phyloP scores from a whole-genome alignment of 192 early-diverging fungal genomes.

The Umbelopsis isabellina region DNA sequence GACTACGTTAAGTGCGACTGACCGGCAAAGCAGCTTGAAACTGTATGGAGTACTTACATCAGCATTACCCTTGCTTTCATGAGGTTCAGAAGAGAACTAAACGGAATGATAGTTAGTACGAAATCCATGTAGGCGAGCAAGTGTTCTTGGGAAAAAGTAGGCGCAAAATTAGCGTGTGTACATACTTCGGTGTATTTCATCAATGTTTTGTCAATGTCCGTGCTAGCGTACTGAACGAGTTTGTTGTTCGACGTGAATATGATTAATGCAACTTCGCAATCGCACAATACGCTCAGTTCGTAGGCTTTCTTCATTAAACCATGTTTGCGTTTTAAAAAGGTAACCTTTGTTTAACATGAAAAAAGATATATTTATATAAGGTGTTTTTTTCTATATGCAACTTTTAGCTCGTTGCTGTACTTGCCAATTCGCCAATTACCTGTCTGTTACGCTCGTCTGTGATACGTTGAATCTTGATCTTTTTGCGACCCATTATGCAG shows the following conservation, averaged over 20 bases:
- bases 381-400: background rate
- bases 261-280: conserved; percentile 91
- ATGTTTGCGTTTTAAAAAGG: conserved; percentile 90
- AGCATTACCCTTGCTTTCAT: conserved; percentile 13
- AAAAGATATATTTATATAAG: conserved; percentile 3
- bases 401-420: background rate
- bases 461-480: conserved; percentile 92
- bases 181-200: conserved; percentile 82
- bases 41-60: background rate
- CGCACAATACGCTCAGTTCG: conserved; percentile 91
- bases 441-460: conserved; percentile 90
- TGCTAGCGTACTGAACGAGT: conserved; percentile 85
- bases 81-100: conserved; percentile 12
- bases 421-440: conserved; percentile 50
- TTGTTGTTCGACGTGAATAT: conserved; percentile 91
- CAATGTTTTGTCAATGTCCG: conserved; percentile 91
- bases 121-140: background rate
- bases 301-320: conserved; percentile 96
- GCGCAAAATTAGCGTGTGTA: background rate
- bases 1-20: background rate
- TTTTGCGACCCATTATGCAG: conserved; percentile 84
- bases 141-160: background rate
- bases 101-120: too few species aligned
- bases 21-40: background rate
- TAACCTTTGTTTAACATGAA: conserved; percentile 56